Evolutionary conservation across 768 basidiomycete genomes (phyloP).

Genomic region (Coprinellus micaceus): DNA sequence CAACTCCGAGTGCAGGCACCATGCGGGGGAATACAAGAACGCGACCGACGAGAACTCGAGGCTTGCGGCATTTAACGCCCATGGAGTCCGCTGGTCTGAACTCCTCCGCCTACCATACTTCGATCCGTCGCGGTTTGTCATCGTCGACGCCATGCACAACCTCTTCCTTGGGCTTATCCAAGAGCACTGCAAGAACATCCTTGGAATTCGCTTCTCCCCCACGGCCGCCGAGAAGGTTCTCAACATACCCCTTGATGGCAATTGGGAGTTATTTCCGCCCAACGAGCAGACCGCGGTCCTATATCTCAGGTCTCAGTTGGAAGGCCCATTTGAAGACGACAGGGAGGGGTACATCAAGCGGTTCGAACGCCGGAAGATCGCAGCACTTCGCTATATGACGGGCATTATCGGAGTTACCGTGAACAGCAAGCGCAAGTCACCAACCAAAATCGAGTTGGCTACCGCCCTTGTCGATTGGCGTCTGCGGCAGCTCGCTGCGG

Average conservation of each 20-base stretch:
- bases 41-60: conserved; percentile 12
- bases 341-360: background rate
- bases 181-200: conserved; percentile 23
- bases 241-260: background rate
- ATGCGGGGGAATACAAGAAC: conserved; percentile 16
- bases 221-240: background rate
- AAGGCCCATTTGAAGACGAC: background rate
- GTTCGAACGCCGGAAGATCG: background rate
- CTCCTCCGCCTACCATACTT: conserved; percentile 31
- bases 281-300: background rate
- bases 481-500: background rate
- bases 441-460: background rate
- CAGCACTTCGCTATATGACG: background rate
- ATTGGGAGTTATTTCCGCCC: background rate
- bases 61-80: conserved; percentile 12
- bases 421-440: background rate
- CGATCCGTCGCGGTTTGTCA: conserved; percentile 22
- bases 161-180: conserved; percentile 27
- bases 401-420: background rate
- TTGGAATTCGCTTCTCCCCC: conserved; percentile 7
- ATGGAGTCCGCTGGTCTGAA: conserved; percentile 25
- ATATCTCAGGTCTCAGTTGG: background rate
- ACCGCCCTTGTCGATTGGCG: background rate
- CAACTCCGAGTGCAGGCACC: conserved; percentile 11
- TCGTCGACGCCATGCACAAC: conserved; percentile 39